These are phyloP conservation scores for Podospora appendiculata DNA, from an alignment of 495 filamentous ascomycete genomes.

Conservation along the genomic window DNA sequence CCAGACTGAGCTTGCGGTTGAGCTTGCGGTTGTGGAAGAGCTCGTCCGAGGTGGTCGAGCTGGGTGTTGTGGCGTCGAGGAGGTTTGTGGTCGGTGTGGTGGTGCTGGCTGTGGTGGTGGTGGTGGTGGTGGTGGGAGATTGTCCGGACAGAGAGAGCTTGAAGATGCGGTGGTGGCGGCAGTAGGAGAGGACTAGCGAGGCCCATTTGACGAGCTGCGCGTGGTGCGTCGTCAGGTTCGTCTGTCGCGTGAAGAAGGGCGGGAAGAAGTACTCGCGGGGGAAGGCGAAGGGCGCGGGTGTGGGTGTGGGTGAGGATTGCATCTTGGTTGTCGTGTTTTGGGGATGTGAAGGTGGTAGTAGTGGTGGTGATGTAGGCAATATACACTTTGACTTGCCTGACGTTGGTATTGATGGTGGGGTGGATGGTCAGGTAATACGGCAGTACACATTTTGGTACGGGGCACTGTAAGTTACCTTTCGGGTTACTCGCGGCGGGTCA, in stretches of 20 bases:
- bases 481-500: no score
- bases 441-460: no score
- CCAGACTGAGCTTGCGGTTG: conserved; percentile 47
- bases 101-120: background rate
- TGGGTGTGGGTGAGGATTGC: background rate
- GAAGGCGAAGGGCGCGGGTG: conserved; percentile 28
- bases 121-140: background rate
- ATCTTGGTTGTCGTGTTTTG: background rate
- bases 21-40: conserved; percentile 48
- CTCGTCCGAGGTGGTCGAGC: conserved; percentile 8
- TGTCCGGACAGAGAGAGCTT: conserved; percentile 50
- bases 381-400: no score
- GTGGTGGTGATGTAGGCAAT: no score
- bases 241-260: conserved; percentile 74
- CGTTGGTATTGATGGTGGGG: no score
- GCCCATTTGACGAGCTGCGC: conserved; percentile 81
- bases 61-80: background rate
- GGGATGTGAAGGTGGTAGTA: no score
- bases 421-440: no score
- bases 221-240: conserved; percentile 64
- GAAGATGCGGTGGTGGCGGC: conserved; percentile 64
- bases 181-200: conserved; percentile 77
- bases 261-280: conserved; percentile 56
- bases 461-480: no score
- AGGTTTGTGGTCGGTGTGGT: background rate